phyloP scores from a whole-genome alignment of 129 eudicot genomes.

The Helianthus annuus region HanXRQr2.0-SUNRISE NC_035438.2:34431405-34431904 shows the following conservation, averaged over 20 bases:
- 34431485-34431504: slow-evolving; percentile 51
- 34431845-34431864: slow-evolving; percentile 63
- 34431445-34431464: slow-evolving; percentile 57
- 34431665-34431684: slow-evolving; percentile 64
- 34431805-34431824: slow-evolving; percentile 60
- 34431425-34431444: slow-evolving; percentile 45
- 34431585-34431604: slow-evolving; percentile 54
- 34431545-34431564: slow-evolving; percentile 61
- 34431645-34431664: slow-evolving; percentile 65
- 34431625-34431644: slow-evolving; percentile 74
- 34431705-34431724: slow-evolving; percentile 82
- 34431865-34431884: slow-evolving; percentile 68
- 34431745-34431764: slow-evolving; percentile 50
- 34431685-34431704: slow-evolving; percentile 59
- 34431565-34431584: slow-evolving; percentile 67
- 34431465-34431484: slow-evolving; percentile 60
- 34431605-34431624: slow-evolving; percentile 63
- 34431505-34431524: slow-evolving; percentile 70
- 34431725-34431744: slow-evolving; percentile 62
- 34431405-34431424: slow-evolving; percentile 54
- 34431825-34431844: slow-evolving; percentile 71
- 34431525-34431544: slow-evolving; percentile 73
- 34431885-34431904: slow-evolving; percentile 70
- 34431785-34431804: slow-evolving; percentile 69
- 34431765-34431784: slow-evolving; percentile 60